Conservation (phyloP, 2,329 filamentous ascomycete species). For the Myriangium duriaei region DNA sequence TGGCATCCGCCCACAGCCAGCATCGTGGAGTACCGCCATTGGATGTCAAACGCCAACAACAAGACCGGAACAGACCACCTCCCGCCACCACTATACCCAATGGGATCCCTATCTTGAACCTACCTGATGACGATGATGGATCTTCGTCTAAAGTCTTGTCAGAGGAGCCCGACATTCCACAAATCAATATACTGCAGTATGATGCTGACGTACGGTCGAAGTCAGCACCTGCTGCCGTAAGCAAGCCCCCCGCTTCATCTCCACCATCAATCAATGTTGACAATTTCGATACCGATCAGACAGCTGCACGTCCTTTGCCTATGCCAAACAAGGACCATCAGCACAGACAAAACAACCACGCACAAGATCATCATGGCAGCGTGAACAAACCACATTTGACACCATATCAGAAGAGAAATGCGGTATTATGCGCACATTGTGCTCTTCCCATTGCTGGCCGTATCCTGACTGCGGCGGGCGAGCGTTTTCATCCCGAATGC, state of each 20-base stretch:
- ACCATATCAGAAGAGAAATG: conserved; percentile 37
- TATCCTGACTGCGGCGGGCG: conserved; percentile 70
- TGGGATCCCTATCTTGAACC: conserved; percentile 34
- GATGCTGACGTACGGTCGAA: not conserved
- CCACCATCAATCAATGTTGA: conserved; percentile 17
- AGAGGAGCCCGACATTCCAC: conserved; percentile 24
- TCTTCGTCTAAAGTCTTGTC: conserved; percentile 21
- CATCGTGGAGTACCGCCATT: conserved; percentile 13
- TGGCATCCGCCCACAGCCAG: not conserved
- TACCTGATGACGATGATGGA: conserved; percentile 29
- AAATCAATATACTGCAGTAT: conserved; percentile 14
- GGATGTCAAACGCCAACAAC: conserved; percentile 29
- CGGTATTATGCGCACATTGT: conserved; percentile 75
- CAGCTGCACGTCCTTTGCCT: conserved; percentile 36
- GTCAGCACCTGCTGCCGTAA: conserved; percentile 14
- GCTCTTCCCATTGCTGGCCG: conserved; percentile 75
- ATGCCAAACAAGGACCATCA: conserved; percentile 25
- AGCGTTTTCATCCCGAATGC: conserved; percentile 84
- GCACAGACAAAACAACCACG: conserved; percentile 15
- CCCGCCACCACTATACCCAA: conserved; percentile 5
- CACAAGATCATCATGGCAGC: conserved; percentile 12
- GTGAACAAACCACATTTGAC: conserved; percentile 33
- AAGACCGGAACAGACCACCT: conserved; percentile 1
- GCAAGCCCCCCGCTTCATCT: conserved; percentile 9
- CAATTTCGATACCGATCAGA: conserved; percentile 14